These are phyloP conservation scores for Ulota crispa DNA, from an alignment of 225 moss, liverwort and hornwort genomes.

Conservation along the genomic window DNA sequence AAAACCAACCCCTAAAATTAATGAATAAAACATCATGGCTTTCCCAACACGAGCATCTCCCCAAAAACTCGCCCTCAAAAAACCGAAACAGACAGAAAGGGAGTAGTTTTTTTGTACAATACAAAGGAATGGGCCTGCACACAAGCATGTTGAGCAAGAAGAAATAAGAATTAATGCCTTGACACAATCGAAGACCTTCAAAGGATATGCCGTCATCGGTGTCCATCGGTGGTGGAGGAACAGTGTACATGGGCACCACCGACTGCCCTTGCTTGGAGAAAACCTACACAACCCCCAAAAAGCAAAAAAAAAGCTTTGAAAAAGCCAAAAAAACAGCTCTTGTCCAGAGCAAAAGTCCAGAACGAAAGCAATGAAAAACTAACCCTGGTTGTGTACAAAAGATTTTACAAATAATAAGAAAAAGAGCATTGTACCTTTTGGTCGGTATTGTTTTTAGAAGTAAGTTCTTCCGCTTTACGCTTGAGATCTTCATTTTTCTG, in stretches of 20 bases:
- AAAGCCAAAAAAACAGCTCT: no score
- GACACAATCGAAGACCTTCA: slow-evolving; percentile 76
- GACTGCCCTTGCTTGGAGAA: slow-evolving; percentile 61
- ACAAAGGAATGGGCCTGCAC: slow-evolving; percentile 13
- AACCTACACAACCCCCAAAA: slow-evolving; percentile 42
- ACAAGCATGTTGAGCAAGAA: slow-evolving; percentile 35
- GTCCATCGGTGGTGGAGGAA: slow-evolving; percentile 66
- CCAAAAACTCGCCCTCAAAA: neutral
- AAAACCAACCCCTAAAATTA: slow-evolving; percentile 17
- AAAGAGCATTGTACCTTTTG: slow-evolving; percentile 58
- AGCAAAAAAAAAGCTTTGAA: no score
- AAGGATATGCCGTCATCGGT: slow-evolving; percentile 92
- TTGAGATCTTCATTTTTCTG: slow-evolving; percentile 87
- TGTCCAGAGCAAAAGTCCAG: neutral
- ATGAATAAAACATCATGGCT: slow-evolving; percentile 12
- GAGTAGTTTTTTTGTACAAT: neutral
- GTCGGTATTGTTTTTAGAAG: slow-evolving; percentile 60
- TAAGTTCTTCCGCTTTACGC: slow-evolving; percentile 76
- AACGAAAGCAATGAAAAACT: neutral
- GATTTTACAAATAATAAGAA: neutral
- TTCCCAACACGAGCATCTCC: neutral
- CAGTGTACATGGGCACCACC: slow-evolving; percentile 59
- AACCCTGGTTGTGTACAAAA: neutral
- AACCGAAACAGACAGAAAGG: neutral
- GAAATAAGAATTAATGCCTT: slow-evolving; percentile 59